phyloP scores from a whole-genome alignment of 2,329 filamentous ascomycete species.

The Botryotinia globosa region DNA sequence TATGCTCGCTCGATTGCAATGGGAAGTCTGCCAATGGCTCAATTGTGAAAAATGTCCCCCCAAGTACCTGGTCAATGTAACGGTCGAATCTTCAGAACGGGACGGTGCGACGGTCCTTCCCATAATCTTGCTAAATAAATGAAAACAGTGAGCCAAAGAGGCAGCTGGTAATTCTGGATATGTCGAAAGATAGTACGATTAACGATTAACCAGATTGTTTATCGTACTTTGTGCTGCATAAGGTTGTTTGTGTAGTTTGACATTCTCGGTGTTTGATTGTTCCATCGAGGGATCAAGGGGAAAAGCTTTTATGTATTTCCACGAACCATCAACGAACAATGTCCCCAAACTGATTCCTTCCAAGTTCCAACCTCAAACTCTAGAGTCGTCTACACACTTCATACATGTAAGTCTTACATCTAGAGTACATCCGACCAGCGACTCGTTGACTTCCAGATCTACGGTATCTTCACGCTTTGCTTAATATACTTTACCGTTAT shows the following conservation, averaged over 20 bases:
- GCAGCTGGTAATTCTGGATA: background rate
- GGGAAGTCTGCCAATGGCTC: background rate
- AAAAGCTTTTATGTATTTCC: background rate
- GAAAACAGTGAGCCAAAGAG: background rate
- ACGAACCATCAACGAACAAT: conserved; percentile 8
- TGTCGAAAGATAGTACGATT: background rate
- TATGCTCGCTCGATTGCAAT: conserved; percentile 5
- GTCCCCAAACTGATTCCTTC: background rate
- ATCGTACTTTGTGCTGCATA: background rate
- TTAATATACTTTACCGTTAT: conserved; percentile 38
- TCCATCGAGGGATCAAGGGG: background rate
- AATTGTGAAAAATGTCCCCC: background rate
- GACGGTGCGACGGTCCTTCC: conserved; percentile 9
- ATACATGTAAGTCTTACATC: too few species aligned
- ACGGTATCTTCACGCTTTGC: conserved; percentile 29
- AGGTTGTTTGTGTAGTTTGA: background rate
- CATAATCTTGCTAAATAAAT: background rate
- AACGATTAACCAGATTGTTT: background rate
- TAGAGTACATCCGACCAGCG: background rate
- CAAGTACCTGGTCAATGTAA: conserved; percentile 14
- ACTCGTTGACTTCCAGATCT: conserved; percentile 20
- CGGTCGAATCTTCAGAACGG: conserved; percentile 2
- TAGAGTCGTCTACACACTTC: background rate
- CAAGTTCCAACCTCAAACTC: background rate
- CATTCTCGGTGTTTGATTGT: conserved; percentile 1